phyloP scores from a whole-genome alignment of 352 stramenopile species.

The Phytophthora cactorum region DNA sequence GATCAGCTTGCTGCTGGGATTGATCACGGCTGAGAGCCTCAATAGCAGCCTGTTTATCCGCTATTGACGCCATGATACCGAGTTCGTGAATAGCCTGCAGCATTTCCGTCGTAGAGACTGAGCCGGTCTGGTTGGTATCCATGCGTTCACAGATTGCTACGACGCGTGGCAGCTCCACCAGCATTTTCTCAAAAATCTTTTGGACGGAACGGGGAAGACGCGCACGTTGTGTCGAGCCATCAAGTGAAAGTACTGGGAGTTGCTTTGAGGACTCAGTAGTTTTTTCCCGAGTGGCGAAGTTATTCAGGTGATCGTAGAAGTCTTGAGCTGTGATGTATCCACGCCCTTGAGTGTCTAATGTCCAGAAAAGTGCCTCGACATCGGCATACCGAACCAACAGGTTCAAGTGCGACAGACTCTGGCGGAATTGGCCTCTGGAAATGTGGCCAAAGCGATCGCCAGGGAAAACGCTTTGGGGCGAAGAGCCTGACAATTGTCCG shows the following conservation, averaged over 20 bases:
- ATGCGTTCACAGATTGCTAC: slow-evolving; percentile 56
- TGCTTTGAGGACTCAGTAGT: slow-evolving; percentile 28
- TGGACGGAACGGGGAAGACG: slow-evolving; percentile 61
- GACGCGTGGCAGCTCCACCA: slow-evolving; percentile 49
- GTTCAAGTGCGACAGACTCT: slow-evolving; percentile 74
- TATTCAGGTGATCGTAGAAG: slow-evolving; percentile 72
- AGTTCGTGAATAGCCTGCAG: slow-evolving; percentile 64
- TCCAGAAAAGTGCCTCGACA: slow-evolving; percentile 78
- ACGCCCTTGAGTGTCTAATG: slow-evolving; percentile 65
- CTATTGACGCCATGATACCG: slow-evolving; percentile 60
- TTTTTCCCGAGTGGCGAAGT: slow-evolving; percentile 27
- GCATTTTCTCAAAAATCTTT: slow-evolving; percentile 77
- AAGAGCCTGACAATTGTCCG: slow-evolving; percentile 56
- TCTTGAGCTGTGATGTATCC: slow-evolving; percentile 66
- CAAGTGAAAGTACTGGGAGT: slow-evolving; percentile 36
- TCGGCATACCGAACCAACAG: slow-evolving; percentile 69
- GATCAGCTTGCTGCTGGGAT: slow-evolving; percentile 16
- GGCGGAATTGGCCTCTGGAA: slow-evolving; percentile 72
- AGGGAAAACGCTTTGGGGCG: slow-evolving; percentile 66
- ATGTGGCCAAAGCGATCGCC: slow-evolving; percentile 76
- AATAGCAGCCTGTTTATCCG: slow-evolving; percentile 65
- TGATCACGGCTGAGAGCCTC: slow-evolving; percentile 36
- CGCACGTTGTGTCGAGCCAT: slow-evolving; percentile 9
- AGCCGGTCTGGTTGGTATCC: slow-evolving; percentile 48
- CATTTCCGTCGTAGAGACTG: slow-evolving; percentile 52